phyloP scores from a whole-genome alignment of 2,329 filamentous ascomycete genomes.

The Chaetomium strumarium region DNA sequence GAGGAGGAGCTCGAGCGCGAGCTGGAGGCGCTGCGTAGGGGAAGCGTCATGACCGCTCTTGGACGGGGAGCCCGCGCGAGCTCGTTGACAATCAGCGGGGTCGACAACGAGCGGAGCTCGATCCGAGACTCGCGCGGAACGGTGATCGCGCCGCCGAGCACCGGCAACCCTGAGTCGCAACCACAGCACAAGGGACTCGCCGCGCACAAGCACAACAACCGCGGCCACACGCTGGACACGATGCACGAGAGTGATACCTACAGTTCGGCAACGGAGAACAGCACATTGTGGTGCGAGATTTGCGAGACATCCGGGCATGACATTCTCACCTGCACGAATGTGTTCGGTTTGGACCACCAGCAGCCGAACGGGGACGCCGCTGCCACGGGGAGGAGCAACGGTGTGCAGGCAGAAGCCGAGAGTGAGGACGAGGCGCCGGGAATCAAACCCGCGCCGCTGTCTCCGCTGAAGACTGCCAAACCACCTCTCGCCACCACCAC shows the following conservation, averaged over 20 bases:
- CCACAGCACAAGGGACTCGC: slow-evolving; percentile 34
- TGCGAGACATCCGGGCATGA: slow-evolving; percentile 90
- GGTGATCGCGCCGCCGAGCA: slow-evolving; percentile 51
- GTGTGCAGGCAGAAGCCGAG: slow-evolving; percentile 8
- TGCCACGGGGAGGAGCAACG: slow-evolving; percentile 28
- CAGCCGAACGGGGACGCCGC: slow-evolving; percentile 11
- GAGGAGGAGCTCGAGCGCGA: slow-evolving; percentile 87
- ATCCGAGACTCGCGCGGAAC: slow-evolving; percentile 62
- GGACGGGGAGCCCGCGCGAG: slow-evolving; percentile 43
- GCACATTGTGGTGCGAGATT: slow-evolving; percentile 85
- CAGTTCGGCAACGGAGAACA: slow-evolving; percentile 66
- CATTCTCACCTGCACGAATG: slow-evolving; percentile 88
- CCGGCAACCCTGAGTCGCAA: slow-evolving; percentile 36
- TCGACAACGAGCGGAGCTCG: slow-evolving; percentile 48
- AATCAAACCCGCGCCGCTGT: slow-evolving; percentile 49
- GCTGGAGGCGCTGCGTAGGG: slow-evolving; percentile 58
- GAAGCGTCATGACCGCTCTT: slow-evolving; percentile 27
- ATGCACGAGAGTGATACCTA: slow-evolving; percentile 66
- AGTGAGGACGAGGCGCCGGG: slow-evolving; percentile 21
- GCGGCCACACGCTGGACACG: slow-evolving; percentile 54
- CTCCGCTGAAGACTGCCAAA: slow-evolving; percentile 43
- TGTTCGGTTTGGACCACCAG: slow-evolving; percentile 54
- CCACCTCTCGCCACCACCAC: slow-evolving; percentile 17
- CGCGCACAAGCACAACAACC: slow-evolving; percentile 30
- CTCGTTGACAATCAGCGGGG: slow-evolving; percentile 43